Conservation (phyloP, 208 protist species). For the Acanthamoeba castellanii region DNA sequence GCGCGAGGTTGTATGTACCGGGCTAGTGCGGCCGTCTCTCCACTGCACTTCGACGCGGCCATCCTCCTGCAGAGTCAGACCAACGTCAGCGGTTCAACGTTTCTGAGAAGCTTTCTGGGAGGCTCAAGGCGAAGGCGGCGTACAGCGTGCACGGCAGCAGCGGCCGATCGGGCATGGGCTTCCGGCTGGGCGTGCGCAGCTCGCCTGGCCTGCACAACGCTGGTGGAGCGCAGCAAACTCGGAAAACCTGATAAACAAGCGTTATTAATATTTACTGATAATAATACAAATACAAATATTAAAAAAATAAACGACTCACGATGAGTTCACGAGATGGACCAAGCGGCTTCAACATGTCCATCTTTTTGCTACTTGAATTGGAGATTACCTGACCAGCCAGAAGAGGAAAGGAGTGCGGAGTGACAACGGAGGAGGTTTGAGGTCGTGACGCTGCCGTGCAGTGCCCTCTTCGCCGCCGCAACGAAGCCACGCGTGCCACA, state of each 20-base stretch:
- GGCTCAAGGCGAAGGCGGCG: neutral
- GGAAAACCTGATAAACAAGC: too few species aligned
- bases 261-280: too few species aligned
- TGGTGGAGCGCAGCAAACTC: neutral
- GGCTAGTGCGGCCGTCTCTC: slow-evolving; percentile 32
- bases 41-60: slow-evolving; percentile 26
- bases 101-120: neutral
- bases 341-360: too few species aligned
- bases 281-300: too few species aligned
- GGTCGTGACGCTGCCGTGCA: neutral
- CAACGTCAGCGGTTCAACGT: neutral
- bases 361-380: too few species aligned
- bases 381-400: neutral
- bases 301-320: too few species aligned
- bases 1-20: neutral
- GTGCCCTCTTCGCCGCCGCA: neutral
- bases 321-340: too few species aligned
- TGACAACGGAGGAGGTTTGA: neutral
- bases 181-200: neutral
- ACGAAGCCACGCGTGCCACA: neutral
- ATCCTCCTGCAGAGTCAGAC: neutral
- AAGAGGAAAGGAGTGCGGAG: neutral
- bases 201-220: neutral
- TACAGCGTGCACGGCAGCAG: neutral
- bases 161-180: neutral